These are phyloP conservation scores for Didymella pinodella DNA, from an alignment of 2,329 filamentous ascomycete genomes.

Conservation along the genomic window DNA sequence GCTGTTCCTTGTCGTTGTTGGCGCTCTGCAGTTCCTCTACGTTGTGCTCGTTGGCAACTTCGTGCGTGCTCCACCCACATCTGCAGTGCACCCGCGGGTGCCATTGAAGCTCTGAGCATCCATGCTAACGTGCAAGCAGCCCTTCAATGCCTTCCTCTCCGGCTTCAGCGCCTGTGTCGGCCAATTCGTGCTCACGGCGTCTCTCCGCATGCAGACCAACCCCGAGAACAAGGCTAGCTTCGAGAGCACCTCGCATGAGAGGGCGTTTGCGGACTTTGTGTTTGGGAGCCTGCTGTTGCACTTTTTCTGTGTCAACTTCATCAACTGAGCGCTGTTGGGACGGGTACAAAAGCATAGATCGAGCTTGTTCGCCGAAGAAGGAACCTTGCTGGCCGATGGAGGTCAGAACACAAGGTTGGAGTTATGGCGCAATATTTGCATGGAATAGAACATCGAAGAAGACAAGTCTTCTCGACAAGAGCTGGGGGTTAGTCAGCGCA, in stretches of 20 bases:
- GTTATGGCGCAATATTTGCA: constrained; percentile 19
- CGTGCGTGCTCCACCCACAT: constrained; percentile 65
- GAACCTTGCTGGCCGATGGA: background rate
- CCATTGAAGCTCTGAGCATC: background rate
- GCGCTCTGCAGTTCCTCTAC: constrained; percentile 91
- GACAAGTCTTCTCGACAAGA: background rate
- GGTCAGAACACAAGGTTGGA: background rate
- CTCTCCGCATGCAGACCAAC: constrained; percentile 90
- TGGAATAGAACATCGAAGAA: background rate
- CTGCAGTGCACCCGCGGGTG: background rate
- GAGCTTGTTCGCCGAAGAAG: background rate
- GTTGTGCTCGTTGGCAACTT: constrained; percentile 93
- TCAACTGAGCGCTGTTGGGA: constrained; percentile 72
- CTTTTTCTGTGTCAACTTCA: constrained; percentile 99
- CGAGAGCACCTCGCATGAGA: constrained; percentile 77
- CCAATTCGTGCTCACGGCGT: constrained; percentile 95
- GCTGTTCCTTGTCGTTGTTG: constrained; percentile 83
- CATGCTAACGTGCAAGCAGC: constrained; percentile 62
- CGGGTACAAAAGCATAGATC: background rate
- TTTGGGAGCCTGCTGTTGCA: constrained; percentile 95
- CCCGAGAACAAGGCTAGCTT: constrained; percentile 82
- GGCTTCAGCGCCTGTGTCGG: constrained; percentile 95
- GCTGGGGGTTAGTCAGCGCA: background rate
- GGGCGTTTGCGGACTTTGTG: constrained; percentile 95
- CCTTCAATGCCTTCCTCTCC: constrained; percentile 97